Base-by-base conservation (phyloP, 805 yeast genomes). In the Scheffersomyces amazonensis region DNA sequence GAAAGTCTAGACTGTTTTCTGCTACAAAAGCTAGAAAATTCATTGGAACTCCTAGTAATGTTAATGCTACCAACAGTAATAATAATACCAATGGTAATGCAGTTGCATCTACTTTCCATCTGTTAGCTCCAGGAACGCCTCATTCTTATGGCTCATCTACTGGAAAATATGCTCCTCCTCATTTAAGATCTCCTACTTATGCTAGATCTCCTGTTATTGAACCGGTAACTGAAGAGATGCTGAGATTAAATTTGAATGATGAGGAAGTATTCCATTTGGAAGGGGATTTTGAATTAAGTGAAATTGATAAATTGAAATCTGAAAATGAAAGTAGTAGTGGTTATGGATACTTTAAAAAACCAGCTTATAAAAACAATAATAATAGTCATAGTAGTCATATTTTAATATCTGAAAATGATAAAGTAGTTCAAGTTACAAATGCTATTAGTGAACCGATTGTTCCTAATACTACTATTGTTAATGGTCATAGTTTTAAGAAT, bases 201-300 rank as follows among this genome's bases (percentile, higher is more conserved):
- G 37, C 46, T 17, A 59, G 53, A 42, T 63, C 71, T 3, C 67
- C 71, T 2, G 54, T 52, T 2, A 49, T 63, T 31, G 57, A 44
- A 5, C 64, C 68, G 3, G 52, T 66, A 30, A 45, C 56, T 10
- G 74, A 67, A 43, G 69, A 62, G 24, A 53, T 69, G 29, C 71
- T 62, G 35, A 50, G 42, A 22, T 33, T 44, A 34, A 30, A 54
- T 36, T 46, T 68, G 40, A 48, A 39, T 22, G 52, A 52, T 34
- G 64, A 61, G 31, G 71, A 62, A 38, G 71, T 69, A 7, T 69
- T 69, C 44, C 69, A 66, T 31, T 56, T 69, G 37, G 74, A 69
- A 46, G 72, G 62, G 37, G 73, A 67, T 44, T 58, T 60, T 37
- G 61, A 56, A 3, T 30, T 45, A 12, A 35, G 22, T 19, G 13